Percentiles rank a stretch among this genome's conserved stretches.
phyloP scores from a whole-genome alignment of 257 asterid species.

The Plantago major region DNA sequence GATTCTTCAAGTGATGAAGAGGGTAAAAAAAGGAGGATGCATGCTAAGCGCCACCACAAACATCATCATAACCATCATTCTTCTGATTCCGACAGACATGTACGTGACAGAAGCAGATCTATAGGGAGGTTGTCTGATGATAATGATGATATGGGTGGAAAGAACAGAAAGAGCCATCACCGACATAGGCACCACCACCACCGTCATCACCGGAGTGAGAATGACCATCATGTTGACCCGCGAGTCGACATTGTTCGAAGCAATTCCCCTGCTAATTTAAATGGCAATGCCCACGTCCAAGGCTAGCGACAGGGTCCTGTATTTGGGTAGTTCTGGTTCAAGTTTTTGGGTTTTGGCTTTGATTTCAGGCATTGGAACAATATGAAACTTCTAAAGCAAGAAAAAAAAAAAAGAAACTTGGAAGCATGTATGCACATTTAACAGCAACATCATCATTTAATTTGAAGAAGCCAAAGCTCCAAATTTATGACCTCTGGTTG shows the following conservation, averaged over 20 bases:
- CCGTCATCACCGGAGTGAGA: conserved; percentile 20
- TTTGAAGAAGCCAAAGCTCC: too few species aligned
- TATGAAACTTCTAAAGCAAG: neutral
- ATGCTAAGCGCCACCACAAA: conserved; percentile 27
- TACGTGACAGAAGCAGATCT: conserved; percentile 40
- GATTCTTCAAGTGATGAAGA: conserved; percentile 40
- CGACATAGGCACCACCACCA: conserved; percentile 30
- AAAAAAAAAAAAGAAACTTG: too few species aligned
- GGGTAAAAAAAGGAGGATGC: conserved; percentile 30
- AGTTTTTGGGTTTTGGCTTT: neutral
- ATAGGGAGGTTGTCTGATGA: conserved; percentile 38
- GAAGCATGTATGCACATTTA: too few species aligned
- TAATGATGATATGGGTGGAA: conserved; percentile 30
- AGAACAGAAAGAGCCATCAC: conserved; percentile 28
- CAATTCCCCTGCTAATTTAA: neutral
- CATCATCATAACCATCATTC: conserved; percentile 37
- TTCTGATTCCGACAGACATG: conserved; percentile 43
- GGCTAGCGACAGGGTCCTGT: neutral
- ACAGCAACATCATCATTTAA: too few species aligned
- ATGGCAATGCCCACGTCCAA: conserved; percentile 14
- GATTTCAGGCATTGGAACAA: neutral
- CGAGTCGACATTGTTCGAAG: conserved; percentile 7
- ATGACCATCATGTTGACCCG: conserved; percentile 10
- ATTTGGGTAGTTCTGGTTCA: neutral
- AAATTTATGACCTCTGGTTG: too few species aligned